Percentiles rank a stretch among this genome's conserved stretches.
Evolutionary conservation across 805 yeast species (phyloP).

Genomic region (Middelhovenomyces tepae): DNA sequence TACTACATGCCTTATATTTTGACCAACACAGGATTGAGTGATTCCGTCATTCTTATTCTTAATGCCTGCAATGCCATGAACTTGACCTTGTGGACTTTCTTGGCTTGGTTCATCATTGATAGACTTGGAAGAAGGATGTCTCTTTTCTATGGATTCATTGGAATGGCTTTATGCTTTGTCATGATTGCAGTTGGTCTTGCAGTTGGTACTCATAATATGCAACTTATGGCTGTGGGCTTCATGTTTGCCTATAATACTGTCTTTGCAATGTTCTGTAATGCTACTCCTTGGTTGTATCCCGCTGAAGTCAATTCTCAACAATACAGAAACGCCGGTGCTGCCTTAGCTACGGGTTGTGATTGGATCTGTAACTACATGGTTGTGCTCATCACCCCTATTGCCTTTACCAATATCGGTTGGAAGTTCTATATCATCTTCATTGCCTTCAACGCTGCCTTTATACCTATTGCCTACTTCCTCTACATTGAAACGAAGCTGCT

Average conservation of each 20-base stretch:
- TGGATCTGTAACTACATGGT: slow-evolving; percentile 45
- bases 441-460: slow-evolving; percentile 37
- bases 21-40: too few species aligned
- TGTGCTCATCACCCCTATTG: slow-evolving; percentile 45
- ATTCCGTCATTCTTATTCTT: too few species aligned
- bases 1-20: too few species aligned
- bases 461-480: slow-evolving; percentile 29
- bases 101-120: slow-evolving; percentile 1
- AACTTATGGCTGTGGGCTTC: slow-evolving; percentile 8
- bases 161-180: slow-evolving; percentile 7
- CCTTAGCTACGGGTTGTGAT: too few species aligned
- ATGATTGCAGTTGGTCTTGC: slow-evolving; percentile 7
- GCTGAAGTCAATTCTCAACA: slow-evolving; percentile 58
- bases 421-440: slow-evolving; percentile 54
- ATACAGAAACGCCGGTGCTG: too few species aligned
- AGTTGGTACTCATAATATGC: slow-evolving; percentile 6
- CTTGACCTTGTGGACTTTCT: slow-evolving; percentile 1
- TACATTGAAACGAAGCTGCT: too few species aligned
- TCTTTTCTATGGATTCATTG: slow-evolving; percentile 2
- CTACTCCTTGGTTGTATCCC: slow-evolving; percentile 57
- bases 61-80: too few species aligned
- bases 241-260: slow-evolving; percentile 17
- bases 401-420: slow-evolving; percentile 41
- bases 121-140: not conserved
- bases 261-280: slow-evolving; percentile 48